Evolutionary conservation across 2,329 filamentous ascomycete genomes (phyloP).

Genomic region (Phyllosticta paracitricarpa): DNA sequence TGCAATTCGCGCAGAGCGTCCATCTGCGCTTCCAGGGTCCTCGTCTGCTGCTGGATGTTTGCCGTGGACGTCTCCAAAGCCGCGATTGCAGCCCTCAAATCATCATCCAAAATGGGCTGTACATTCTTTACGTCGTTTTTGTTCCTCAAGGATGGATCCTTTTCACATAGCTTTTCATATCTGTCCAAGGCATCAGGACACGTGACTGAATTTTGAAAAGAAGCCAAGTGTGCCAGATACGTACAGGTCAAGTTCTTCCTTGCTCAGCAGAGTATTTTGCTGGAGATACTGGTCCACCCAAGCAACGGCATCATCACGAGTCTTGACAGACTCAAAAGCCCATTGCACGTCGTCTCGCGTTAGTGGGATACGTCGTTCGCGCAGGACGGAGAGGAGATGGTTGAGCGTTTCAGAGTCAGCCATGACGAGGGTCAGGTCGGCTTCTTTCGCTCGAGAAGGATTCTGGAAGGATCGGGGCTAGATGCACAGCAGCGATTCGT

Average conservation of each 20-base stretch:
- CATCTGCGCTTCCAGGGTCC: constrained; percentile 51
- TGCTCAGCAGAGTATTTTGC: constrained; percentile 36
- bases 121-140: constrained; percentile 20
- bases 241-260: constrained; percentile 40
- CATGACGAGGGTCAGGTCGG: neutral
- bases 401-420: constrained; percentile 23
- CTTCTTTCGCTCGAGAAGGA: neutral
- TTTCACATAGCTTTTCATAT: constrained; percentile 24
- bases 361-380: constrained; percentile 35
- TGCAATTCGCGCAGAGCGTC: constrained; percentile 48
- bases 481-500: neutral
- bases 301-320: constrained; percentile 27
- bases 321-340: constrained; percentile 36
- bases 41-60: constrained; percentile 54
- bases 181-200: constrained; percentile 12
- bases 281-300: constrained; percentile 41
- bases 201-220: neutral
- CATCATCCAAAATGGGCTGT: constrained; percentile 47
- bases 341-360: constrained; percentile 37
- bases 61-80: constrained; percentile 56
- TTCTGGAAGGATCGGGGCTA: neutral
- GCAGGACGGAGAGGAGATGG: constrained; percentile 34
- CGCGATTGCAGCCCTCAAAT: constrained; percentile 51
- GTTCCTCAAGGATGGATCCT: constrained; percentile 23
- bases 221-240: constrained; percentile 10